These are phyloP conservation scores for Heteromeles arbutifolia DNA, from an alignment of 306 rosid genomes.

Conservation along the genomic window DNA sequence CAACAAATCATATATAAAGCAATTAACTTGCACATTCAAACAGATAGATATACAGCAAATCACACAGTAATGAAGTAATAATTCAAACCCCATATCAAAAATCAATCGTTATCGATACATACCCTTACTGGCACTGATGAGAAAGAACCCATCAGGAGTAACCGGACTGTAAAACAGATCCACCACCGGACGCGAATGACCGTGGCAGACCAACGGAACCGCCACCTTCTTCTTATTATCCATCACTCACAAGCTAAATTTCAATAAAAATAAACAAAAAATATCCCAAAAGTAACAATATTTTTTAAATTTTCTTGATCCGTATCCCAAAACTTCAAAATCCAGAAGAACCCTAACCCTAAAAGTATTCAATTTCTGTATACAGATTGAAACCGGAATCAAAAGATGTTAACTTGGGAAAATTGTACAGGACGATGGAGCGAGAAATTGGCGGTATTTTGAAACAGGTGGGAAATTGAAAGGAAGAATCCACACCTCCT, in stretches of 20 bases:
- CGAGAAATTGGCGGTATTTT: constrained; percentile 41
- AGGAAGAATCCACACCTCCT: constrained; percentile 65
- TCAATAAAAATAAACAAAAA: neutral
- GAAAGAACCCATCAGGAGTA: constrained; percentile 87
- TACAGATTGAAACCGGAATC: neutral
- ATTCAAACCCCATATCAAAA: neutral
- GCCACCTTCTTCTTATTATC: constrained; percentile 78
- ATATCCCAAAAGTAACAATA: neutral
- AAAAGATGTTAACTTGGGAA: neutral
- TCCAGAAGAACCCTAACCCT: constrained; percentile 38
- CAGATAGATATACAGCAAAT: neutral
- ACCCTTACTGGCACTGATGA: constrained; percentile 99
- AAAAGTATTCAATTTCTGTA: neutral
- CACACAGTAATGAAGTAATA: neutral
- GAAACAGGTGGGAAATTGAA: constrained; percentile 40
- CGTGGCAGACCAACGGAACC: constrained; percentile 86
- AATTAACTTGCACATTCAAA: neutral
- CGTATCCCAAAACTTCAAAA: constrained; percentile 6
- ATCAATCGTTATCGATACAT: neutral
- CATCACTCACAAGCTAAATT: constrained; percentile 30
- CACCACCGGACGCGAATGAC: constrained; percentile 93
- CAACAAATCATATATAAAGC: neutral
- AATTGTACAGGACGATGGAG: neutral
- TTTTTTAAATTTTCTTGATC: constrained; percentile 6
- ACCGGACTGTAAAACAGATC: constrained; percentile 90